phyloP scores from a whole-genome alignment of 352 stramenopile genomes.

The Globisporangium irregulare region DNA sequence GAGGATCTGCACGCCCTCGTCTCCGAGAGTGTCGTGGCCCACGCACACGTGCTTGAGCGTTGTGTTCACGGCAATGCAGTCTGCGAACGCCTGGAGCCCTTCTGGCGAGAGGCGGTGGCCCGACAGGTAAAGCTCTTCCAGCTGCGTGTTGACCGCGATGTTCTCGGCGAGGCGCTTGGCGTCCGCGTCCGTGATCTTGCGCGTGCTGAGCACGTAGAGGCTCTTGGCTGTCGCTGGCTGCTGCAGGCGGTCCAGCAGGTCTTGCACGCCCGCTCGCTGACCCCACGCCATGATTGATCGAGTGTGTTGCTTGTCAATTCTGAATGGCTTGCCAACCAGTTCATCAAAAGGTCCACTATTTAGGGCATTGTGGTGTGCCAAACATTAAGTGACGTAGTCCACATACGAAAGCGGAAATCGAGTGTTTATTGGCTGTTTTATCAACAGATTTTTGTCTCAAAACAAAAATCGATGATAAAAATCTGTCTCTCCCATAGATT shows the following conservation, averaged over 20 bases:
- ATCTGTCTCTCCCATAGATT: too few relatives aligned
- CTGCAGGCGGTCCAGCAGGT: slow-evolving; percentile 63
- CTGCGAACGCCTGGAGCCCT: slow-evolving; percentile 52
- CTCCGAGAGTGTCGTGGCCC: slow-evolving; percentile 54
- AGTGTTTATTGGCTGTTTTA: too few relatives aligned
- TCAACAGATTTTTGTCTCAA: too few relatives aligned
- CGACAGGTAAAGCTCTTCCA: slow-evolving; percentile 78
- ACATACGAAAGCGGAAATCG: not conserved
- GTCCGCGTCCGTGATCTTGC: slow-evolving; percentile 58
- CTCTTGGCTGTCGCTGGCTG: slow-evolving; percentile 57
- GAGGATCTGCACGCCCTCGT: slow-evolving; percentile 42
- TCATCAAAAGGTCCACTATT: not conserved
- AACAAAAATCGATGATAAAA: too few relatives aligned
- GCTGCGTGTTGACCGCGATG: slow-evolving; percentile 52
- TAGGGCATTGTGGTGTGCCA: not conserved
- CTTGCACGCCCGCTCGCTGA: slow-evolving; percentile 61
- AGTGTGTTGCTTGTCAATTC: not conserved
- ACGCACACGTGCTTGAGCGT: slow-evolving; percentile 68
- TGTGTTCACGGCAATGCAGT: slow-evolving; percentile 62
- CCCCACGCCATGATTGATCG: slow-evolving; percentile 71
- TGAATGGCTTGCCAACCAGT: slow-evolving; percentile 2
- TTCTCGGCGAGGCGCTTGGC: slow-evolving; percentile 41
- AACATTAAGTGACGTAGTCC: not conserved
- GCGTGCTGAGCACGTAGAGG: slow-evolving; percentile 75
- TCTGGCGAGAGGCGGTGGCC: slow-evolving; percentile 51